Evolutionary conservation across 768 basidiomycete species (phyloP), one percentile per base, ranked within the genome.

Genomic region (Pleurotus platypus): DNA sequence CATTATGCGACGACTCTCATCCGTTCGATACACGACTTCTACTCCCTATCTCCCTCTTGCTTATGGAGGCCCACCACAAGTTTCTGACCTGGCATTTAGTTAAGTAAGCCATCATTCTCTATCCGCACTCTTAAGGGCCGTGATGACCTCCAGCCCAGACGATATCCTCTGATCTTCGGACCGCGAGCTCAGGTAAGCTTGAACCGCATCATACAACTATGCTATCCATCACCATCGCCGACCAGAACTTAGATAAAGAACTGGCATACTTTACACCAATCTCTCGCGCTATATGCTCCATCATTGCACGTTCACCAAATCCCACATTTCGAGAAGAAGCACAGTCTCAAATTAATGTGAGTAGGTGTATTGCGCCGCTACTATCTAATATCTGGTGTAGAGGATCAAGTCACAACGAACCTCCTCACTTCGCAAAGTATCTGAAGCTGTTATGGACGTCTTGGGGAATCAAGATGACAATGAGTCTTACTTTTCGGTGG

Each of bases 161-260:
- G 84, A 2, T 90, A 91, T 70, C 90, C 90, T 18, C 74, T 90
- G 39, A 80, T 91, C 56, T 92, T 92, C 66, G 90, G 90, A 2
- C 69, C 75, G 24, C 85, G 84, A 83, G 75, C 77, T 65, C 77
- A 78, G 74, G 89, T 86, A 72, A 55, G 69, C 66, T 9, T 53
- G 57, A 46, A 46, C 49, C 38, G 27, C 15, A 26, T 53, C 47
- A 58, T 49, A 40, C 24, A 35, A 35, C 30, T 35, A 35, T 35
- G 9, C 2, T 11, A 11, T 35, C 9, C 30, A 11, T 35, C 30
- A 35, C 30, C 2, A 35, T 11, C 30, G 42, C 37, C 51, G 24
- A 37, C 48, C 64, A 90, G 87, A 82, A 81, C 74, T 73, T 87
- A 35, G 79, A 82, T 56, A 56, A 71, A 9, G 89, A 92, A 69